A percentile compares a stretch with the other conserved stretches of the same genome.
Evolutionary conservation across 768 basidiomycete genomes (phyloP).

Genomic region (Leccinum truebloodii): DNA sequence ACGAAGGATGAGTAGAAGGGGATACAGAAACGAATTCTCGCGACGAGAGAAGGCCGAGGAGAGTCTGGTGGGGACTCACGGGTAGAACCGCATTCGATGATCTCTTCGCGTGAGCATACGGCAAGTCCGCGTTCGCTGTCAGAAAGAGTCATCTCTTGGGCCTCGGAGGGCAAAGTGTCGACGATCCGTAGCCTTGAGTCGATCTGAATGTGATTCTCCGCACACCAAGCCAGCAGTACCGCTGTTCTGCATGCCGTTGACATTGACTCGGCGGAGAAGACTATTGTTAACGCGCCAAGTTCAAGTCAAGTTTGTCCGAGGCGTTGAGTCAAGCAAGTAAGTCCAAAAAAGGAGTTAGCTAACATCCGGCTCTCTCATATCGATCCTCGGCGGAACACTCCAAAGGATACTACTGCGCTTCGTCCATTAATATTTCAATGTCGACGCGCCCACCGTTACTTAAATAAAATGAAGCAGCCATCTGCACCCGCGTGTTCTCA

Average conservation of each 20-base stretch:
- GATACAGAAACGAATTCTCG: neutral
- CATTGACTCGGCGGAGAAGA: neutral
- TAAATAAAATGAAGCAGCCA: conserved; percentile 9
- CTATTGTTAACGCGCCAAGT: neutral
- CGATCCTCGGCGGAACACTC: conserved; percentile 1
- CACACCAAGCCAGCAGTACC: conserved; percentile 50
- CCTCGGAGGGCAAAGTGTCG: conserved; percentile 6
- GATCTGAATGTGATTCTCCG: conserved; percentile 44
- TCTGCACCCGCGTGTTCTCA: conserved; percentile 1
- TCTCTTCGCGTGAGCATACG: conserved; percentile 26
- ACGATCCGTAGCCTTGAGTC: conserved; percentile 45
- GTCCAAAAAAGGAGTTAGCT: conserved; percentile 27
- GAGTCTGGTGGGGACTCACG: conserved; percentile 27
- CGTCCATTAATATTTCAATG: conserved; percentile 7
- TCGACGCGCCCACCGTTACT: neutral
- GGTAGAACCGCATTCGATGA: conserved; percentile 24
- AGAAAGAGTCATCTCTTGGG: conserved; percentile 10
- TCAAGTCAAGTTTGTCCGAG: conserved; percentile 18
- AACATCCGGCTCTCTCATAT: conserved; percentile 5
- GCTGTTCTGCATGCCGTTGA: conserved; percentile 24
- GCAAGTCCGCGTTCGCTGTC: conserved; percentile 17
- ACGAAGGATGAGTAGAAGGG: conserved; percentile 1
- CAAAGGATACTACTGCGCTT: neutral
- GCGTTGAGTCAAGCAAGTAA: conserved; percentile 18
- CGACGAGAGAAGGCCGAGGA: conserved; percentile 13